Percentiles rank a stretch among this genome's conserved stretches.
Conservation (phyloP, 1,139 yeast genomes). For the Martiniozyma asiatica region DNA sequence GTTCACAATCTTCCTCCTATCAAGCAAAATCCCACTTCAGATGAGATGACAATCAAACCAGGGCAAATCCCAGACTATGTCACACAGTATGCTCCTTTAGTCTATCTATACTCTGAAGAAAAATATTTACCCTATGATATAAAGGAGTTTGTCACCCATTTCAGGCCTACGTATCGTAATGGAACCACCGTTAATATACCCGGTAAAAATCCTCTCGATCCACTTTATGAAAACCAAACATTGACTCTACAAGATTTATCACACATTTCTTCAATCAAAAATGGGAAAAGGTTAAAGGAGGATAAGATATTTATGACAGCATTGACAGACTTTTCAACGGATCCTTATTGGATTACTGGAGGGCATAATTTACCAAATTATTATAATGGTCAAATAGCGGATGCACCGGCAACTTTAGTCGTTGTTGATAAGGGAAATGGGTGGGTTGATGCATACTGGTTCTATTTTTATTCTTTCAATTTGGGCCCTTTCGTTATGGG, state of each 20-base stretch:
- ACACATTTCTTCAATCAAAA: slow-evolving; percentile 15
- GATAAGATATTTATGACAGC: slow-evolving; percentile 45
- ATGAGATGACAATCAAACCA: slow-evolving; percentile 24
- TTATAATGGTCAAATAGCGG: slow-evolving; percentile 53
- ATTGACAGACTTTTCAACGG: slow-evolving; percentile 53
- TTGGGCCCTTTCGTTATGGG: slow-evolving; percentile 98
- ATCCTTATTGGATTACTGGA: slow-evolving; percentile 87
- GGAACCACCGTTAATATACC: slow-evolving; percentile 32
- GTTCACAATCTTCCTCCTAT: slow-evolving; percentile 20
- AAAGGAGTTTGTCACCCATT: slow-evolving; percentile 53
- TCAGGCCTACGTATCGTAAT: slow-evolving; percentile 36
- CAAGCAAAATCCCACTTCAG: slow-evolving; percentile 13
- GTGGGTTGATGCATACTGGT: slow-evolving; percentile 91
- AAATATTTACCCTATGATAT: slow-evolving; percentile 76
- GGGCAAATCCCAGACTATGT: slow-evolving; percentile 73
- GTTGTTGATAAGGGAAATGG: slow-evolving; percentile 91
- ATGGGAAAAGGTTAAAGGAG: slow-evolving; percentile 4
- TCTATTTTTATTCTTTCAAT: slow-evolving; percentile 87
- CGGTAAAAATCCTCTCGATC: slow-evolving; percentile 16
- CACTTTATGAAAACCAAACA: slow-evolving; percentile 7
- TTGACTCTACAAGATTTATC: slow-evolving; percentile 31
- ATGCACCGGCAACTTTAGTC: slow-evolving; percentile 73
- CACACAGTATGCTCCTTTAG: slow-evolving; percentile 62
- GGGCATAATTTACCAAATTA: slow-evolving; percentile 51
- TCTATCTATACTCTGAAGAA: slow-evolving; percentile 84